A percentile compares a stretch with the other conserved stretches of the same genome.
phyloP scores from a whole-genome alignment of 495 filamentous ascomycete species.

The Xylaria castorea region DNA sequence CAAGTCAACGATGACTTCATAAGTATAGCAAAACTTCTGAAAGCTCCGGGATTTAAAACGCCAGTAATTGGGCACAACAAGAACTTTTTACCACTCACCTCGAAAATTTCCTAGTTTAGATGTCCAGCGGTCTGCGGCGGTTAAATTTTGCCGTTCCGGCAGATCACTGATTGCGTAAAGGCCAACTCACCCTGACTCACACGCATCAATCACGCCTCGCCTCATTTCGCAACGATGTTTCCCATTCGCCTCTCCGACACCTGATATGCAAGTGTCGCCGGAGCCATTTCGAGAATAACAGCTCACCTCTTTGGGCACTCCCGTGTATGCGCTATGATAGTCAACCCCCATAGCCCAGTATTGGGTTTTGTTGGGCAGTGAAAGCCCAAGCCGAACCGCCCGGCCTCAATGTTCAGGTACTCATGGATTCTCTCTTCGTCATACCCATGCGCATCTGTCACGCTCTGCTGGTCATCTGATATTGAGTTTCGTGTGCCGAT shows the following conservation, averaged over 20 bases:
- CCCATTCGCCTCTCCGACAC: neutral
- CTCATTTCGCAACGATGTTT: neutral
- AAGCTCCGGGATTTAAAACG: neutral
- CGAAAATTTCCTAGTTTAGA: neutral
- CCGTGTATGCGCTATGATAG: constrained; percentile 1
- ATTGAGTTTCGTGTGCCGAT: neutral
- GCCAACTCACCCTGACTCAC: constrained; percentile 29
- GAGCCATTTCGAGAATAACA: neutral
- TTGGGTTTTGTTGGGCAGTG: constrained; percentile 26
- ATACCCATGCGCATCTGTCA: neutral
- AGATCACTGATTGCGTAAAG: neutral
- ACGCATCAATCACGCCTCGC: neutral
- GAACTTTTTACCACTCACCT: neutral
- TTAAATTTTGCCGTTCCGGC: neutral
- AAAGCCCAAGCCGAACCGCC: constrained; percentile 19
- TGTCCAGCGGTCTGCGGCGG: neutral
- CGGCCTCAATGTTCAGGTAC: constrained; percentile 11
- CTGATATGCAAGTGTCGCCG: neutral
- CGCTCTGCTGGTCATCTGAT: constrained; percentile 14
- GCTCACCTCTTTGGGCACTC: neutral
- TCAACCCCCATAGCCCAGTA: neutral
- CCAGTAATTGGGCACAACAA: neutral
- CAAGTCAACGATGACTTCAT: constrained; percentile 25
- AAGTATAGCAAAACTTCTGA: neutral
- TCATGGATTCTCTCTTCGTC: constrained; percentile 4